These are phyloP conservation scores for Talaromyces nanjingensis DNA, from an alignment of 495 filamentous ascomycete species.

Conservation along the genomic window DNA sequence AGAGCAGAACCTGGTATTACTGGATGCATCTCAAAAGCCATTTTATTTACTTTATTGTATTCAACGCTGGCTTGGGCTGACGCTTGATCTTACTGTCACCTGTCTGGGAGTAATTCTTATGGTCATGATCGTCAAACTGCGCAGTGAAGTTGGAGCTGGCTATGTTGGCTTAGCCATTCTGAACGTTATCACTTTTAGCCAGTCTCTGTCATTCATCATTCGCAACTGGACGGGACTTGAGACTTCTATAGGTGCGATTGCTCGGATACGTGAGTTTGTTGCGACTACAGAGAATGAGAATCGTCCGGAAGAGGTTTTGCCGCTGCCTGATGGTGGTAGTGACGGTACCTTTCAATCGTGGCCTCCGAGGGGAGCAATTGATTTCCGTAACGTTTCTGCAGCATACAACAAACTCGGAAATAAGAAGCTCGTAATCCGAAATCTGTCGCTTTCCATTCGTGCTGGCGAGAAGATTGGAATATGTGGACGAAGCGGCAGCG, in stretches of 20 bases:
- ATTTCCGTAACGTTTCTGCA: constrained; percentile 54
- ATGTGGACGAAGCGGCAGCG: constrained; percentile 36
- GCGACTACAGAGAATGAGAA: neutral
- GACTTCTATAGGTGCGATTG: constrained; percentile 49
- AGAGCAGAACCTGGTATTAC: constrained; percentile 46
- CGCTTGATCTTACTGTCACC: constrained; percentile 53
- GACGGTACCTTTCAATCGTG: constrained; percentile 34
- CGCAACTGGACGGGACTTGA: constrained; percentile 53
- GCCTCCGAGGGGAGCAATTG: constrained; percentile 69
- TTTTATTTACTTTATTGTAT: constrained; percentile 55
- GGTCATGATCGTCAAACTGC: constrained; percentile 35
- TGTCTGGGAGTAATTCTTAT: constrained; percentile 47
- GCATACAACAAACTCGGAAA: constrained; percentile 27
- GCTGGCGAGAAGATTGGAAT: constrained; percentile 54
- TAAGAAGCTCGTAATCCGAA: constrained; percentile 35
- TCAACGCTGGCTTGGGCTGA: constrained; percentile 64
- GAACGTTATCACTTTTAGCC: constrained; percentile 50
- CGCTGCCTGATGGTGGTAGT: neutral
- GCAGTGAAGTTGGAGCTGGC: constrained; percentile 37
- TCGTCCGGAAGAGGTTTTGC: neutral
- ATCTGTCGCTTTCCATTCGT: constrained; percentile 42
- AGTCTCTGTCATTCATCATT: constrained; percentile 41
- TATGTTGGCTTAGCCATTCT: constrained; percentile 51
- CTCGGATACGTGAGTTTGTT: constrained; percentile 50
- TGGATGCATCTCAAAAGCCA: constrained; percentile 51